Conservation (phyloP, 2,329 filamentous ascomycete genomes). For the Calycina marina region DNA sequence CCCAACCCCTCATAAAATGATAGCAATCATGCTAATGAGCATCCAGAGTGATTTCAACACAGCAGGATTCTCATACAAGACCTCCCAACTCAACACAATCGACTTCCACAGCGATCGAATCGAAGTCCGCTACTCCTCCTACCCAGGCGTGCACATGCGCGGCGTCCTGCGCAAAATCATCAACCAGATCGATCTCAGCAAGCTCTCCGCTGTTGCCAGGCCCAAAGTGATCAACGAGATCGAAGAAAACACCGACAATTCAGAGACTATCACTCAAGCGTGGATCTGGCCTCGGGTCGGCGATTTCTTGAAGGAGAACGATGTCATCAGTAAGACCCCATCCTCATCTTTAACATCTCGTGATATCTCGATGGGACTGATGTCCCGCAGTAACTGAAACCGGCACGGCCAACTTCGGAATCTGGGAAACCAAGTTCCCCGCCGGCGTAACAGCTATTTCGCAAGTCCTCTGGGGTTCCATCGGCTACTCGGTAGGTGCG, state of each 20-base stretch:
- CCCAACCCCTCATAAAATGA: background rate
- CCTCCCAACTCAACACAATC: constrained; percentile 63
- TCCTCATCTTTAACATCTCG: background rate
- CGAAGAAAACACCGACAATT: constrained; percentile 25
- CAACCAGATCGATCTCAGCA: constrained; percentile 38
- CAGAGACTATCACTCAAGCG: constrained; percentile 44
- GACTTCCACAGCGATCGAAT: constrained; percentile 66
- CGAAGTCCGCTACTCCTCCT: constrained; percentile 63
- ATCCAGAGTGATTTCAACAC: constrained; percentile 65
- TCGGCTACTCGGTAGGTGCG: constrained; percentile 49
- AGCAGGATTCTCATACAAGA: constrained; percentile 66
- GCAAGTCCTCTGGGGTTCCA: constrained; percentile 60
- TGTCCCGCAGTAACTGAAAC: constrained; percentile 54
- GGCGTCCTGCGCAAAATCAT: constrained; percentile 62
- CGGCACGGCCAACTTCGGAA: constrained; percentile 76
- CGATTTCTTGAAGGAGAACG: constrained; percentile 54
- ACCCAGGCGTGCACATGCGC: constrained; percentile 63
- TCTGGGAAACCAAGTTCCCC: constrained; percentile 75
- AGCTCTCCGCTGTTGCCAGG: constrained; percentile 39
- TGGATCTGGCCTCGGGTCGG: constrained; percentile 69
- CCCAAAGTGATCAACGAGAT: constrained; percentile 39
- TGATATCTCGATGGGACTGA: background rate
- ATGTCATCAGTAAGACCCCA: constrained; percentile 40
- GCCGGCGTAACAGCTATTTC: constrained; percentile 63
- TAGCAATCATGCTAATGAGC: constrained; percentile 2